phyloP scores from a whole-genome alignment of 2,329 filamentous ascomycete species.

The Cytospora mali region DNA sequence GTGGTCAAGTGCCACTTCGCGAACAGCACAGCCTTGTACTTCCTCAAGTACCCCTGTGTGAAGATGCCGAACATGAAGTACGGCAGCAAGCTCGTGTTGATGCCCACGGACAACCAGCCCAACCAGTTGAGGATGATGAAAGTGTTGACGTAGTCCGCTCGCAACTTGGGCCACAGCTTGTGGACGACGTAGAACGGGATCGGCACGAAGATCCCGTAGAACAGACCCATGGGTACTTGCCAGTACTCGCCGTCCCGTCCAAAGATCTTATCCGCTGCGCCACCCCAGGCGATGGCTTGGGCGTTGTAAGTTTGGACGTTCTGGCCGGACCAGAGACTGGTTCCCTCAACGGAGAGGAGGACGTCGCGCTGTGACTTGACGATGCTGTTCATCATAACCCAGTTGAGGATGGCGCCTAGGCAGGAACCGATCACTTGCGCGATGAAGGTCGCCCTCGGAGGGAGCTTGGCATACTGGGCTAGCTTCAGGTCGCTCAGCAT shows the following conservation, averaged over 20 bases:
- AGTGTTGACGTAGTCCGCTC: constrained; percentile 42
- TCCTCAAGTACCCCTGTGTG: constrained; percentile 36
- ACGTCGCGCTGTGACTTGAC: constrained; percentile 46
- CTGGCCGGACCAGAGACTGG: constrained; percentile 52
- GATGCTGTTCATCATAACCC: constrained; percentile 49
- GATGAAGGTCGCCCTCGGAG: constrained; percentile 47
- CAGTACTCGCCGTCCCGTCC: too few relatives aligned
- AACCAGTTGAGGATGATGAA: constrained; percentile 47
- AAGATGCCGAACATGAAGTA: constrained; percentile 41
- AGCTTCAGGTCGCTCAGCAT: constrained; percentile 42
- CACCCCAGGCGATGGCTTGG: constrained; percentile 31
- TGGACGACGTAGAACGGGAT: constrained; percentile 44
- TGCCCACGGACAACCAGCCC: constrained; percentile 46
- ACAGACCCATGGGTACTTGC: constrained; percentile 38
- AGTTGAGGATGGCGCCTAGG: constrained; percentile 48
- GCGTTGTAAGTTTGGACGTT: constrained; percentile 51
- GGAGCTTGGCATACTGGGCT: constrained; percentile 42
- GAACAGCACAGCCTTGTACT: constrained; percentile 33
- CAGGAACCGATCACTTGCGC: constrained; percentile 46
- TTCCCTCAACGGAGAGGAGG: constrained; percentile 44
- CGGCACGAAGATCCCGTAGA: constrained; percentile 47
- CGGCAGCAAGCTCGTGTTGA: constrained; percentile 41
- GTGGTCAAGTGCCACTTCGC: constrained; percentile 37
- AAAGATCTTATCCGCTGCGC: constrained; percentile 30
- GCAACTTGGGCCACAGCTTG: constrained; percentile 34